These are phyloP conservation scores for Capronia americana DNA, from an alignment of 2,329 filamentous ascomycete species.

Conservation along the genomic window DNA sequence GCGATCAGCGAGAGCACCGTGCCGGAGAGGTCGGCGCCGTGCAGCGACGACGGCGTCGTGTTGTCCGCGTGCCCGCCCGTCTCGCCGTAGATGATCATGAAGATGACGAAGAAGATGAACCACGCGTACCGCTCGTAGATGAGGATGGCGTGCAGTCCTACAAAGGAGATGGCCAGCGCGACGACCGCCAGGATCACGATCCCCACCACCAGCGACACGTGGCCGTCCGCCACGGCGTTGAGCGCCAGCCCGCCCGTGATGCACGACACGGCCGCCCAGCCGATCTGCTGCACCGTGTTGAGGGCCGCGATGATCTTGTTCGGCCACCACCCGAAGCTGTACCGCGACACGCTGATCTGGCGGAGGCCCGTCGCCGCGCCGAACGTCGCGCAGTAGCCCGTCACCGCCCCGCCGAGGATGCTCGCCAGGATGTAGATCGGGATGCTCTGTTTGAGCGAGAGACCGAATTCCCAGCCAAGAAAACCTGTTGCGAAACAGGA, in stretches of 20 bases:
- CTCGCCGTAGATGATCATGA: constrained; percentile 59
- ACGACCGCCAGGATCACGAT: constrained; percentile 44
- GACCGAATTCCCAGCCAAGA: constrained; percentile 41
- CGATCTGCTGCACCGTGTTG: constrained; percentile 41
- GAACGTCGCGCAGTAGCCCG: constrained; percentile 42
- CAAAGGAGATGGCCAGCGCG: constrained; percentile 41
- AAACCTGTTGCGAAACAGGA: constrained; percentile 46
- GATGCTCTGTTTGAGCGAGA: constrained; percentile 40
- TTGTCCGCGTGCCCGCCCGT: constrained; percentile 52
- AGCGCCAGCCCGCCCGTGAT: constrained; percentile 46
- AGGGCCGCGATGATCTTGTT: constrained; percentile 42
- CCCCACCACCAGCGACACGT: constrained; percentile 42
- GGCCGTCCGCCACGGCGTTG: constrained; percentile 45
- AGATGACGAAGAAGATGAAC: constrained; percentile 46
- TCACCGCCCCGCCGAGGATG: constrained; percentile 38
- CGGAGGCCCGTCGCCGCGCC: constrained; percentile 48
- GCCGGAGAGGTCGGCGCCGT: constrained; percentile 46
- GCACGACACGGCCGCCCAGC: constrained; percentile 44
- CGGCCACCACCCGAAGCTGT: constrained; percentile 43
- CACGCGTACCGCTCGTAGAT: constrained; percentile 45
- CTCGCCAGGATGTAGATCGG: constrained; percentile 40
- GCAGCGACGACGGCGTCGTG: constrained; percentile 45
- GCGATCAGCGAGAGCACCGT: constrained; percentile 36
- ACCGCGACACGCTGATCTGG: constrained; percentile 42
- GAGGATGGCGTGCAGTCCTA: constrained; percentile 42